These are phyloP conservation scores for Lachancea lanzarotensis DNA, from an alignment of 805 yeast species.

Conservation along the genomic window DNA sequence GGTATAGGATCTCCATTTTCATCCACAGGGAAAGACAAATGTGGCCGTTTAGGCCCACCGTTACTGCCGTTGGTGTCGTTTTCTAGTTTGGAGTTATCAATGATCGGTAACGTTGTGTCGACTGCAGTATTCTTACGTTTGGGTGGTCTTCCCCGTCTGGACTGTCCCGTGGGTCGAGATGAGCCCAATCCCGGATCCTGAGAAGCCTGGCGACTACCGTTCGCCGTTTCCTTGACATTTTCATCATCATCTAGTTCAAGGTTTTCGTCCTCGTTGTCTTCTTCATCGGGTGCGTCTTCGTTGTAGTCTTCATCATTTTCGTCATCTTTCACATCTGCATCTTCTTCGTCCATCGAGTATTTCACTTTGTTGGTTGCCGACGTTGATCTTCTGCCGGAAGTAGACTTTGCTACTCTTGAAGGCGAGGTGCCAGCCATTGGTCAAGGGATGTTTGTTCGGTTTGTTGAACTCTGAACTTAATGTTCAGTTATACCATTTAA, in stretches of 20 bases:
- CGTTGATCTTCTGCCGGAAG: slow-evolving; percentile 16
- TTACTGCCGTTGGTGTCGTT: slow-evolving; percentile 6
- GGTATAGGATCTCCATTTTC: slow-evolving; percentile 62
- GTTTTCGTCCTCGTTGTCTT: slow-evolving; percentile 17
- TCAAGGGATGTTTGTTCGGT: background rate
- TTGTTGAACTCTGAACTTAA: background rate
- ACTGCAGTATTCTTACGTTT: slow-evolving; percentile 11
- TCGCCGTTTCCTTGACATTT: slow-evolving; percentile 16
- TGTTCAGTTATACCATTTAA: background rate
- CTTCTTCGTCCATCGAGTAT: slow-evolving; percentile 28
- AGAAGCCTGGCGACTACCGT: slow-evolving; percentile 18
- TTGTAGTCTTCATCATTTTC: slow-evolving; percentile 26
- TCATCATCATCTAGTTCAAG: slow-evolving; percentile 16
- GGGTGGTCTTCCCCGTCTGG: slow-evolving; percentile 25
- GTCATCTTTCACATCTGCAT: slow-evolving; percentile 29
- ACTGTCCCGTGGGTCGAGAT: slow-evolving; percentile 20
- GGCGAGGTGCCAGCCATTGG: slow-evolving; percentile 4
- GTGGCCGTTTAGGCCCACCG: slow-evolving; percentile 32
- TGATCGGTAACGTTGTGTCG: slow-evolving; percentile 19
- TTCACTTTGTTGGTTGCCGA: slow-evolving; percentile 19
- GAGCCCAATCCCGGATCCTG: slow-evolving; percentile 3
- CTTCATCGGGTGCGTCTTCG: slow-evolving; percentile 27
- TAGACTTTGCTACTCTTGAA: slow-evolving; percentile 1
- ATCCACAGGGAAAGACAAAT: slow-evolving; percentile 45
- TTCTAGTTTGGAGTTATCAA: slow-evolving; percentile 22